phyloP scores from a whole-genome alignment of 768 basidiomycete species.

The Stropharia rugosoannulata region DNA sequence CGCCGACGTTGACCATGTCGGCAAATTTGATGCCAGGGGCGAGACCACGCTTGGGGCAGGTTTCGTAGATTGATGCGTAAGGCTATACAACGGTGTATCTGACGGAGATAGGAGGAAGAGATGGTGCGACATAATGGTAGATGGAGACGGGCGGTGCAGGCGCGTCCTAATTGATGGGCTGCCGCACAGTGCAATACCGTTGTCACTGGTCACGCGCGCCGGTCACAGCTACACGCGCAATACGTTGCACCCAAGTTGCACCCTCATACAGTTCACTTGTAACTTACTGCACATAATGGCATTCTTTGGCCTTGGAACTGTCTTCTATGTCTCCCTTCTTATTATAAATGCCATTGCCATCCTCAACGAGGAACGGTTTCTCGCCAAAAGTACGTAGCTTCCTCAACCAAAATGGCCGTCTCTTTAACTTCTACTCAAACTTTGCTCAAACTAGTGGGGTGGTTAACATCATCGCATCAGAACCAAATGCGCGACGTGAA shows the following conservation, averaged over 20 bases:
- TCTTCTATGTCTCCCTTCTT: conserved; percentile 85
- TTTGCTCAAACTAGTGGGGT: conserved; percentile 64
- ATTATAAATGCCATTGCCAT: conserved; percentile 95
- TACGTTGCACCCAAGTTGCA: not conserved
- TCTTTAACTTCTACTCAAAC: conserved; percentile 14
- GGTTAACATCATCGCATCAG: conserved; percentile 69
- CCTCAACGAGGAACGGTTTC: conserved; percentile 94
- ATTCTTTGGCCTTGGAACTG: conserved; percentile 66
- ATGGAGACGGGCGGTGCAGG: not conserved
- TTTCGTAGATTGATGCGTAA: conserved; percentile 82
- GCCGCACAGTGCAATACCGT: not conserved
- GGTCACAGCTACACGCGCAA: conserved; percentile 1
- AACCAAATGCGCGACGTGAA: conserved; percentile 59
- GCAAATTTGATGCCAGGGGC: conserved; percentile 78
- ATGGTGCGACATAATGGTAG: conserved; percentile 75
- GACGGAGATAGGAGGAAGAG: conserved; percentile 83
- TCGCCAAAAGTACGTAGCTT: conserved; percentile 75
- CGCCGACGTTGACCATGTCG: conserved; percentile 89
- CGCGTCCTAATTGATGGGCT: conserved; percentile 3
- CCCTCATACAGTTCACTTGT: not conserved
- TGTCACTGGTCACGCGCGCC: conserved; percentile 1
- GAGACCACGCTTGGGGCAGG: conserved; percentile 58
- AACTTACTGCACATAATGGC: conserved; percentile 36
- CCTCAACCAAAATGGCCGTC: conserved; percentile 1
- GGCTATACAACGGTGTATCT: conserved; percentile 81